Evolutionary conservation across 2,329 filamentous ascomycete genomes (phyloP).

Genomic region (Apiospora malaysiana): DNA sequence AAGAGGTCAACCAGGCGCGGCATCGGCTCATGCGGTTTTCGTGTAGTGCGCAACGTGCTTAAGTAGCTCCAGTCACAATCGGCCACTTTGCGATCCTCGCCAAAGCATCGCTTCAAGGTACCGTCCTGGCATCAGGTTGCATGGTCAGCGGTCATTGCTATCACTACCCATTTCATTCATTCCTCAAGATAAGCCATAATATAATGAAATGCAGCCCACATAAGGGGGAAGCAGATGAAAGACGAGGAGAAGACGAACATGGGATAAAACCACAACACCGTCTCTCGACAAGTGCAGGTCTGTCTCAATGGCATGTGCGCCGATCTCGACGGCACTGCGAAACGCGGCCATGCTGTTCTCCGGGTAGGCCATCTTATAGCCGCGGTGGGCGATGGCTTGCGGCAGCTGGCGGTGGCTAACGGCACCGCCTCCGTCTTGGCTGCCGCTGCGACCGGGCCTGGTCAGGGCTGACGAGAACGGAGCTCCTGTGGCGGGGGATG

Average conservation of each 20-base stretch:
- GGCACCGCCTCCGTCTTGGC: conserved; percentile 5
- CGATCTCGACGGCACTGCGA: conserved; percentile 72
- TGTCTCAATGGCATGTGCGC: conserved; percentile 84
- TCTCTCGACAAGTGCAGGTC: conserved; percentile 86
- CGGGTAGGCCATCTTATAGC: conserved; percentile 77
- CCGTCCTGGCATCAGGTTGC: conserved; percentile 61
- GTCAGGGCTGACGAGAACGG: conserved; percentile 20
- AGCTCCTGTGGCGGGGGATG: conserved; percentile 9
- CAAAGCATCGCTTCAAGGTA: conserved; percentile 81
- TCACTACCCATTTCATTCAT: background rate
- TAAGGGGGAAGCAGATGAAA: background rate
- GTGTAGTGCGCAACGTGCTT: conserved; percentile 68
- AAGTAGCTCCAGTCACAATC: conserved; percentile 81
- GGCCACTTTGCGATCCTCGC: conserved; percentile 71
- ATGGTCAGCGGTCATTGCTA: background rate
- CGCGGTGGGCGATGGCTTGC: conserved; percentile 79
- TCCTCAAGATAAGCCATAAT: background rate
- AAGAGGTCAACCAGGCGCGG: conserved; percentile 77
- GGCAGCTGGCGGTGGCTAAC: conserved; percentile 50
- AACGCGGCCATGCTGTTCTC: conserved; percentile 90
- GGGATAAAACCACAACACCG: conserved; percentile 82
- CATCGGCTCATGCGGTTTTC: conserved; percentile 73
- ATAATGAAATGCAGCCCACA: background rate
- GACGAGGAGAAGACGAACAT: conserved; percentile 56
- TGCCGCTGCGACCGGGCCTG: background rate